Evolutionary conservation across 2,329 filamentous ascomycete genomes (phyloP), one percentile per base, ranked within the genome.

Genomic region (Penicillium psychrosexuale): DNA sequence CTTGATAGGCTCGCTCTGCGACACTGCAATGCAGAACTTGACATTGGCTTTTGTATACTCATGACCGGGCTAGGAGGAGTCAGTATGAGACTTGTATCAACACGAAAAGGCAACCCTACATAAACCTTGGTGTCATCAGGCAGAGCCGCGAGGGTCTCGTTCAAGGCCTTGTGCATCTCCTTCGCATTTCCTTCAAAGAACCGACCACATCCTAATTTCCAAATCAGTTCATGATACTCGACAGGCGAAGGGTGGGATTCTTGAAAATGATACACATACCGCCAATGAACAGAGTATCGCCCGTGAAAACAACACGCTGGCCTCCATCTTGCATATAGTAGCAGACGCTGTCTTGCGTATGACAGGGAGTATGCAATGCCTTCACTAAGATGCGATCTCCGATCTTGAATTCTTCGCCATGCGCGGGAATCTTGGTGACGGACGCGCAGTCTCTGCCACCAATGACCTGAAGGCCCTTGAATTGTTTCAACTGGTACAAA

Each of bases 1-100:
- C 79, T 89, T 86, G 59, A 97, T 84, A 0, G 89, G 80, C 46
- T 89, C 86, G 39, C 83, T 88, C 66, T 90, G 85, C 53, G 88
- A 78, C 15, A 97, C 88, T 2, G 87, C 88, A 56, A 88, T 77
- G 45, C 85, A 87, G 69, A 99, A 99, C 71, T 91, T 91, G 67
- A 94, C 91, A 69, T 99, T 99, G 48, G 88, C 83, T 75, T 94
- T 96, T n/a, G 94, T 99, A 77, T 99, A 99, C 74, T 97, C 94
- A 68, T 99, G 94, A 4, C 94, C 94, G 17, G 93, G 92, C 87
- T 93, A 58, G 22, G 55, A 15, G 8, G 11, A 19, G 51, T 60
- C 22, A 61, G 60, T 43, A 36, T 24, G 24, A 11, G 12, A 5
- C 36, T 8, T 37, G 13, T 24, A n/a, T 12, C n/a, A 19, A 27